Conservation (phyloP, 495 filamentous ascomycete genomes). For the Penicillium ucsense region DNA sequence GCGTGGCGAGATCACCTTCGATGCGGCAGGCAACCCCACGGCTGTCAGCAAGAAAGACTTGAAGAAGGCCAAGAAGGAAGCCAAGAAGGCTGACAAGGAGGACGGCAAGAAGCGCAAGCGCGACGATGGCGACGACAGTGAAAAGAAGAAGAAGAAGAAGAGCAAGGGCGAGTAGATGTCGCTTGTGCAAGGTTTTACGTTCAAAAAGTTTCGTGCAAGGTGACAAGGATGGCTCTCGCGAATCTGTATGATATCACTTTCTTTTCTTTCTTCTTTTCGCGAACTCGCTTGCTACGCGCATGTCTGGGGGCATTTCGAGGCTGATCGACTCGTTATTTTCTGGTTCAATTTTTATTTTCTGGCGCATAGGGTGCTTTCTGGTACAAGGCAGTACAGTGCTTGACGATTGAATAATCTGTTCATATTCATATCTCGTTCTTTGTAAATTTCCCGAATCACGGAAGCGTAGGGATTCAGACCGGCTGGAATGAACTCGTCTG, state of each 20-base stretch:
- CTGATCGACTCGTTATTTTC: constrained; percentile 20
- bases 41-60: constrained; percentile 65
- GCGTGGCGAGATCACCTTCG: constrained; percentile 55
- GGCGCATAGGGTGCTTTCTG: constrained; percentile 25
- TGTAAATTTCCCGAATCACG: background rate
- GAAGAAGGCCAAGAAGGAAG: constrained; percentile 63
- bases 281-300: constrained; percentile 17
- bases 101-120: constrained; percentile 49
- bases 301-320: constrained; percentile 38
- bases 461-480: too few species aligned
- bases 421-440: constrained; percentile 11
- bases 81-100: constrained; percentile 44
- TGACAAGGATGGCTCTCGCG: constrained; percentile 23
- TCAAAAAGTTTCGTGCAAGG: constrained; percentile 23
- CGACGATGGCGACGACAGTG: constrained; percentile 31
- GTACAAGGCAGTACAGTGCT: constrained; percentile 27
- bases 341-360: constrained; percentile 8
- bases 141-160: constrained; percentile 54
- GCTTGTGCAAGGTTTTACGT: constrained; percentile 1
- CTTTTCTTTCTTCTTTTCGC: constrained; percentile 18
- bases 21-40: constrained; percentile 46
- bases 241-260: constrained; percentile 43
- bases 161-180: constrained; percentile 38
- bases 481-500: too few species aligned
- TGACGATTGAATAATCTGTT: constrained; percentile 24